phyloP scores from a whole-genome alignment of 202 grass and related monocot genomes.

The Schoenoplectus tabernaemontani region DNA sequence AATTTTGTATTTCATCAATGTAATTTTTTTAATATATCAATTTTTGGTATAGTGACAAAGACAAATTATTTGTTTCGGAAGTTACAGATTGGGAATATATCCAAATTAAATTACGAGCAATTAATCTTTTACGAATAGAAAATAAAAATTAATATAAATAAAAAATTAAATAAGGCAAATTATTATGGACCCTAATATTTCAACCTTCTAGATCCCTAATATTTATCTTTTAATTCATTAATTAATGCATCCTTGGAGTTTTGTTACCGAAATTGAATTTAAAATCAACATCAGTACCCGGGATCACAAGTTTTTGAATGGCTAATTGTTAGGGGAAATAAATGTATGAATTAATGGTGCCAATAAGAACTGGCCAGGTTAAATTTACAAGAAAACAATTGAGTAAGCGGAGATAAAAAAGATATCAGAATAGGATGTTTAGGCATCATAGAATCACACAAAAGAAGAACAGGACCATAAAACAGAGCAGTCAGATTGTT shows the following conservation, averaged over 20 bases:
- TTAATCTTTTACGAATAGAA: too few relatives aligned
- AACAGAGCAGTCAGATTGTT: background rate
- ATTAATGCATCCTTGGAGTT: background rate
- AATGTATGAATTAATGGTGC: background rate
- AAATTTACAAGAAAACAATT: background rate
- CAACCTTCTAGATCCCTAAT: background rate
- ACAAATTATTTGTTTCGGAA: too few relatives aligned
- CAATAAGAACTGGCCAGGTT: background rate
- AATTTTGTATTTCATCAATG: too few relatives aligned
- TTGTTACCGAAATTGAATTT: background rate
- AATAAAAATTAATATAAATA: too few relatives aligned
- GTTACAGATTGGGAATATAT: too few relatives aligned
- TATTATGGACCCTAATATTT: background rate
- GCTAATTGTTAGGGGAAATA: background rate
- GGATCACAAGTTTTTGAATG: conserved; percentile 19
- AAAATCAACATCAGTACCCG: conserved; percentile 8
- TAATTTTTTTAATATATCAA: too few relatives aligned
- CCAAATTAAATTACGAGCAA: too few relatives aligned
- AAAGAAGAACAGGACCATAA: conserved; percentile 16
- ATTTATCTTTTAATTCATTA: background rate
- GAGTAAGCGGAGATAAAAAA: background rate
- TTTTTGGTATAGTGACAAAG: too few relatives aligned
- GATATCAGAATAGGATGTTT: conserved; percentile 18
- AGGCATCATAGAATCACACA: conserved; percentile 21
- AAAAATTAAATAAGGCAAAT: background rate